Evolutionary conservation across 2,329 filamentous ascomycete species (phyloP).

Genomic region (Drechslera avenae): DNA sequence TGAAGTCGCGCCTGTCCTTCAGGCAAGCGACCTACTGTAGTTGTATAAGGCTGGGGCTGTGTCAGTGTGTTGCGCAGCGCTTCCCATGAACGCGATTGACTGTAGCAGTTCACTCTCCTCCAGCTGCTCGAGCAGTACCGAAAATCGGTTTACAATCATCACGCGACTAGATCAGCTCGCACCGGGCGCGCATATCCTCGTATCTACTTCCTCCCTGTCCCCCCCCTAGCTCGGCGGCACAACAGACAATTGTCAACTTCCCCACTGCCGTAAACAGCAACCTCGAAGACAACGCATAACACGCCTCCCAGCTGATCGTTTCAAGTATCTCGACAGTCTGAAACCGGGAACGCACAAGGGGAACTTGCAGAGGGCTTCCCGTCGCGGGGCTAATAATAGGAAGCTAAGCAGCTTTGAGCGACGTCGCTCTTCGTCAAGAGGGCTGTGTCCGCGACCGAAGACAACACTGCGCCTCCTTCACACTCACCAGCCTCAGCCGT

Average conservation of each 20-base stretch:
- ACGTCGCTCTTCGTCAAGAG: slow-evolving; percentile 19
- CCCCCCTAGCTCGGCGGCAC: slow-evolving; percentile 1
- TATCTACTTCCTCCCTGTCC: slow-evolving; percentile 2
- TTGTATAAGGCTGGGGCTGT: slow-evolving; percentile 23
- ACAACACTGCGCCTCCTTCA: slow-evolving; percentile 35
- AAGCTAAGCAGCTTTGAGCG: slow-evolving; percentile 16
- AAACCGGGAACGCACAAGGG: slow-evolving; percentile 29
- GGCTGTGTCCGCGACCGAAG: slow-evolving; percentile 16
- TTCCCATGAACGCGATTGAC: slow-evolving; percentile 1
- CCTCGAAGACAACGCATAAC: slow-evolving; percentile 20
- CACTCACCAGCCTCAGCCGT: slow-evolving; percentile 36
- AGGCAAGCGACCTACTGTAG: slow-evolving; percentile 4
- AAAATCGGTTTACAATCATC: neutral
- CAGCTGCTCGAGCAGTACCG: slow-evolving; percentile 5
- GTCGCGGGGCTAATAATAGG: slow-evolving; percentile 16
- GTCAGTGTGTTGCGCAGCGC: slow-evolving; percentile 8
- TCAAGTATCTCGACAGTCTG: slow-evolving; percentile 23
- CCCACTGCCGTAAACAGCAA: slow-evolving; percentile 5
- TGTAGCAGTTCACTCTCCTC: slow-evolving; percentile 14
- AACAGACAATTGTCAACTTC: neutral
- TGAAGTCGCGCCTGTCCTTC: slow-evolving; percentile 5
- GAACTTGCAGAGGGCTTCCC: slow-evolving; percentile 9
- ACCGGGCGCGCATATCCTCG: no score
- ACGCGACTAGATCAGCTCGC: slow-evolving; percentile 7
- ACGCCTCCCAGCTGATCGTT: slow-evolving; percentile 20